Base-by-base conservation (phyloP, 768 basidiomycete genomes). In the Calocera viscosa region DNA sequence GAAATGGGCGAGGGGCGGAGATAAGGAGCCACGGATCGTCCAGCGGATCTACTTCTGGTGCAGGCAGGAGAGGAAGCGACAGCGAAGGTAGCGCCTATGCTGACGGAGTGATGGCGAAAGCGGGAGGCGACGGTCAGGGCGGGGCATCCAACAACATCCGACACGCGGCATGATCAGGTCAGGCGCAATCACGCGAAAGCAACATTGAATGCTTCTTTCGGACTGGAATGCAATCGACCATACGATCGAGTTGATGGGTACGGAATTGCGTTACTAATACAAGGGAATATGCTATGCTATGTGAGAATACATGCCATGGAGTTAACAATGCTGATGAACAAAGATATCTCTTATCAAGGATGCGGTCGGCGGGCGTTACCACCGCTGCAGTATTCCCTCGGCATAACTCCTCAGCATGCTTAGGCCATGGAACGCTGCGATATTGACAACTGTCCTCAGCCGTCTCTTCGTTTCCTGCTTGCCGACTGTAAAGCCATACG, bases 371-470 rank as follows among this genome's bases (percentile, higher is more conserved):
- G 53, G 7, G 24, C 53, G 14, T 60, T 14, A 60, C 53, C 53
- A 60, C 53, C 53, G 24, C 53, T 16, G 11, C 53, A 60, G 30
- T 7, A 60, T 22, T 8, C 53, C 53, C 30, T 60, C 53, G 14
- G 53, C 5, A 60, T 60, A 60, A 16, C 16, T 32, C 80, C 84
- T 89, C 49, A 92, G 76, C 66, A 88, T 80, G 32, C 74, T 72
- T 64, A 93, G 77, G 70, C 84, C 85, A 73, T 92, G 88, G 49
- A 86, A 84, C 32, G 84, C 83, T 1, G 90, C 87, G 26, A 92
- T 86, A 73, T 91, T 94, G 47, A 90, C 84, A 68, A 94, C 85
- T 41, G 92, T 94, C 69, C 85, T 80, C 70, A 97, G 73, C 75
- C 83, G 87, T 64, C 88, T 79, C 71, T 84, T 83, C 67, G 83